Evolutionary conservation across 768 basidiomycete species (phyloP).

Genomic region (Suillus cothurnatus): DNA sequence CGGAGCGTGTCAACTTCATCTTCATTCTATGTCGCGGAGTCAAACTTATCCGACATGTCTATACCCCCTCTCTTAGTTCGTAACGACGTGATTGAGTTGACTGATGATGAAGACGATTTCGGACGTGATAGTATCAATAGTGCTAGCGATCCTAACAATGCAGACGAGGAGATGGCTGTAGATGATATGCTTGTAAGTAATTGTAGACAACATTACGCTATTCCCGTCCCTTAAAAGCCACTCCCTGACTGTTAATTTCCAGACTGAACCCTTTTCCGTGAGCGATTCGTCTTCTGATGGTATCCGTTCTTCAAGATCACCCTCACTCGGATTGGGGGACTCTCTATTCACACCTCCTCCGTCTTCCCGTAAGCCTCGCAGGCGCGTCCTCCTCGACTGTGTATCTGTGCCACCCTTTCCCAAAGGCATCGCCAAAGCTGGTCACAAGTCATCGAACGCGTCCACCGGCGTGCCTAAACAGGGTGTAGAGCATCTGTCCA

Average conservation of each 20-base stretch:
- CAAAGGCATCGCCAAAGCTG: conserved; percentile 21
- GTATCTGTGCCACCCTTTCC: conserved; percentile 26
- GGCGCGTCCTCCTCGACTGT: conserved; percentile 17
- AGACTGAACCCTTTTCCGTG: conserved; percentile 1
- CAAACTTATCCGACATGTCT: conserved; percentile 7
- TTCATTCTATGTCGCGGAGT: conserved; percentile 12
- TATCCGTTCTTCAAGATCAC: conserved; percentile 9
- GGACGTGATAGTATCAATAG: background rate
- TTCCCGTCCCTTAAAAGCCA: conserved; percentile 8
- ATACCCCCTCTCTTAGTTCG: conserved; percentile 8
- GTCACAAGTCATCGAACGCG: conserved; percentile 17
- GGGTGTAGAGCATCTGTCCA: background rate
- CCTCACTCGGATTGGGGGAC: conserved; percentile 10
- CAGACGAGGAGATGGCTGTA: conserved; percentile 20
- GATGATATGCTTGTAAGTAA: conserved; percentile 22
- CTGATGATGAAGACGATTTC: conserved; percentile 9
- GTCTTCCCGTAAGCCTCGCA: conserved; percentile 16
- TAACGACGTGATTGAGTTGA: conserved; percentile 1
- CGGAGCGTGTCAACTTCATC: conserved; percentile 6
- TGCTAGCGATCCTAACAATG: conserved; percentile 20
- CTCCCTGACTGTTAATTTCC: conserved; percentile 1
- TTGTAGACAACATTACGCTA: background rate
- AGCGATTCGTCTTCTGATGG: background rate
- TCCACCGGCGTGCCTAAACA: background rate
- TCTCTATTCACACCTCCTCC: conserved; percentile 36